Evolutionary conservation across 1,284 basidiomycete genomes (phyloP).

Genomic region (Sporisorium iseilematis-ciliati): DNA sequence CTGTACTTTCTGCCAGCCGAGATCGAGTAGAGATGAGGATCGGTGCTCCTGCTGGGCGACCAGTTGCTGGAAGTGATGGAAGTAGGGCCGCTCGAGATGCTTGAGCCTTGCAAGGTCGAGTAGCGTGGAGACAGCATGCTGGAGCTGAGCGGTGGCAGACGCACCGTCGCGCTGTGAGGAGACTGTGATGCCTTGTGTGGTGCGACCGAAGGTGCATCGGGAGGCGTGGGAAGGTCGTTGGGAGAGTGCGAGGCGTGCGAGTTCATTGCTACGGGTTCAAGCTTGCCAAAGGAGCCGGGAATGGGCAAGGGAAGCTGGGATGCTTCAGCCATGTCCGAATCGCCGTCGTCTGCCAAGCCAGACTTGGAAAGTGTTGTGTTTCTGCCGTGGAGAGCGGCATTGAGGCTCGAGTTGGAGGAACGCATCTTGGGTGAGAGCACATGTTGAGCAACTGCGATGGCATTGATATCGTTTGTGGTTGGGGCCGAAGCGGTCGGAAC

Average conservation of each 20-base stretch:
- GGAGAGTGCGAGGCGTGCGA: slow-evolving; percentile 56
- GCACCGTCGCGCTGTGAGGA: slow-evolving; percentile 27
- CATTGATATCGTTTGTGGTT: slow-evolving; percentile 43
- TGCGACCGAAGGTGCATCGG: slow-evolving; percentile 51
- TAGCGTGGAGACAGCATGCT: slow-evolving; percentile 51
- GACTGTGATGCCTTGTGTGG: slow-evolving; percentile 36
- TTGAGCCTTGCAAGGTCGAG: slow-evolving; percentile 47
- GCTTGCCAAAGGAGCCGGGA: slow-evolving; percentile 36
- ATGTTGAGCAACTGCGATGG: slow-evolving; percentile 30
- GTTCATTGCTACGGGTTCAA: slow-evolving; percentile 22
- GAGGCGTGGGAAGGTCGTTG: slow-evolving; percentile 63
- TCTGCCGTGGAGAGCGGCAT: slow-evolving; percentile 33
- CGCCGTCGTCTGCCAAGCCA: slow-evolving; percentile 36
- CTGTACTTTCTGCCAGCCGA: slow-evolving; percentile 52
- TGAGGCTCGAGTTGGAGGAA: slow-evolving; percentile 50
- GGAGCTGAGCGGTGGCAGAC: slow-evolving; percentile 45
- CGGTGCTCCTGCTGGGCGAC: slow-evolving; percentile 52
- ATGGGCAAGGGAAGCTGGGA: slow-evolving; percentile 51
- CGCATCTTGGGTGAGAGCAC: slow-evolving; percentile 32
- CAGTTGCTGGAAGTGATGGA: slow-evolving; percentile 54
- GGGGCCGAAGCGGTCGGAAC: slow-evolving; percentile 48
- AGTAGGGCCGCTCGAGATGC: slow-evolving; percentile 53
- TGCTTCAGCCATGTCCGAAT: slow-evolving; percentile 58
- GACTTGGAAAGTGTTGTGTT: slow-evolving; percentile 5
- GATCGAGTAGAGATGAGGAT: slow-evolving; percentile 56